Evolutionary conservation across 331 rosid genomes (phyloP), one percentile per base, ranked within the genome.

Genomic region (Arachis monticola): DNA sequence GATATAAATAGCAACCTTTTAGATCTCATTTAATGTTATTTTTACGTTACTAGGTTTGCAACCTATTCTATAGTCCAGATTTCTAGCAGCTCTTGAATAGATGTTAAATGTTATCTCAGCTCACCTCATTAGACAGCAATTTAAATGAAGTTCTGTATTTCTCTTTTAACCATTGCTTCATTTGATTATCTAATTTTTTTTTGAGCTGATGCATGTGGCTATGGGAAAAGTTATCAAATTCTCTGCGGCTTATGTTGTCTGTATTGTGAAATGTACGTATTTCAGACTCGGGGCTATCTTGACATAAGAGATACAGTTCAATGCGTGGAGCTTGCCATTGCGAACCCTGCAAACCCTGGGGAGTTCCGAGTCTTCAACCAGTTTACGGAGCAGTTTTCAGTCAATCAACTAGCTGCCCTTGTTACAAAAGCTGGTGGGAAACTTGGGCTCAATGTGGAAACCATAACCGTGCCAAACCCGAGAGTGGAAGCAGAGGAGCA

Each of bases 401-500:
- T 94, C 47, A 94, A 85, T 38, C 87, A 94, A 69, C 99, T 94
- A 2, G 99, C 99, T 0, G 48, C 86, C n/a, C 92, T 94, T n/a
- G 89, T 94, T 62, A 91, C 88, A 5, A 88, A 87, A 79, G 96
- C 91, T 0, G 99, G 97, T 14, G 85, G 87, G 81, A 94, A 94
- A 84, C 91, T 94, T 6, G 97, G 97, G 47, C 79, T 94, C 38
- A 74, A 83, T 27, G 99, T 94, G 76, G 69, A 87, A 84, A 82
- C 95, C 57, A 83, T 61, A 72, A 73, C 94, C 8, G 99, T 94
- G 70, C 96, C 97, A 79, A 94, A 91, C 88, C 99, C 99, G 13
- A 85, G 99, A 78, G 97, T 94, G 31, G 99, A 94, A 82, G 91
- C 90, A 40, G 99, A 94, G 89, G 99, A 92, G 81, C 99, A 94